Evolutionary conservation across 2,329 filamentous ascomycete genomes (phyloP).

Genomic region (Cordyceps fumosorosea): DNA sequence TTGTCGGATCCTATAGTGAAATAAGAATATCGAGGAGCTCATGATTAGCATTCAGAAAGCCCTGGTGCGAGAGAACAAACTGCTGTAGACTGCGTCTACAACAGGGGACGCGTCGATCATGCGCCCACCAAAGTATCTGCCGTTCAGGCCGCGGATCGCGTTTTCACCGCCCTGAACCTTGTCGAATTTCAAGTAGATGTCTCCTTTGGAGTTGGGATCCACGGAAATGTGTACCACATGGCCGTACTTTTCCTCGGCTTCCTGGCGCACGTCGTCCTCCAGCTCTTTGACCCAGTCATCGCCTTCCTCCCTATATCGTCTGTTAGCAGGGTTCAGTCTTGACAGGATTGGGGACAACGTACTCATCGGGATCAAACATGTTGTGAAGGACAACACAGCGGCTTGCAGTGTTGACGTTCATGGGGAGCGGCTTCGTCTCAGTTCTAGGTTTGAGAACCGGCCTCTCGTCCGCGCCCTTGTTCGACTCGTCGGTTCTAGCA

Average conservation of each 20-base stretch:
- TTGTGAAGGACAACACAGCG: conserved; percentile 92
- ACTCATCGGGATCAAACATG: conserved; percentile 91
- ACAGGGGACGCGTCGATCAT: conserved; percentile 93
- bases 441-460: conserved; percentile 72
- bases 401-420: conserved; percentile 87
- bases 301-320: conserved; percentile 65
- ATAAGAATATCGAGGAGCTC: conserved; percentile 8
- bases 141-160: conserved; percentile 95
- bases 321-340: conserved; percentile 25
- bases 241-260: conserved; percentile 94
- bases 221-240: conserved; percentile 95
- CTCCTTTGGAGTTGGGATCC: conserved; percentile 88
- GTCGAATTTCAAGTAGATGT: conserved; percentile 98
- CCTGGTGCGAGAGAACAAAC: conserved; percentile 82
- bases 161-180: conserved; percentile 92
- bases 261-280: conserved; percentile 84
- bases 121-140: conserved; percentile 86
- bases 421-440: conserved; percentile 68
- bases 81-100: conserved; percentile 98
- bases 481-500: conserved; percentile 83
- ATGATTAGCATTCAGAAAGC: conserved; percentile 52
- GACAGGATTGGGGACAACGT: conserved; percentile 36
- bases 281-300: conserved; percentile 88
- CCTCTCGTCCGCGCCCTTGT: conserved; percentile 59
- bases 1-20: conserved; percentile 10